Evolutionary conservation across 495 filamentous ascomycete species (phyloP).

Genomic region (Xylaria grammica): DNA sequence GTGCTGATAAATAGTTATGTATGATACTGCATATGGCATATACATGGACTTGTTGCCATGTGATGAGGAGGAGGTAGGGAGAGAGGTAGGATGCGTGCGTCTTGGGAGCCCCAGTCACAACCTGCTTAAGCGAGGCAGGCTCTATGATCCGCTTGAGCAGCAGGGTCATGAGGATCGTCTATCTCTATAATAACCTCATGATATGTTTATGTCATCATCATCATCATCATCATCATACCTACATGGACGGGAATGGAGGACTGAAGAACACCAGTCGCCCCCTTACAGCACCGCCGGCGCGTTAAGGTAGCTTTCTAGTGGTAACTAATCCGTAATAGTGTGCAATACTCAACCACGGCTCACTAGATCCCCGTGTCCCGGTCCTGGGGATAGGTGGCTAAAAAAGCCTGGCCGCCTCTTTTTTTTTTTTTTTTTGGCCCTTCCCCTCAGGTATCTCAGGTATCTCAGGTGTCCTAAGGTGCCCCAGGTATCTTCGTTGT

Average conservation of each 20-base stretch:
- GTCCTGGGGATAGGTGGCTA: constrained; percentile 20
- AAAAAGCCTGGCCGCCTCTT: constrained; percentile 4
- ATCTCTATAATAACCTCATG: not conserved
- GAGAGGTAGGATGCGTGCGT: no score
- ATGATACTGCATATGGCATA: constrained; percentile 27
- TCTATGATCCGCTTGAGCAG: not conserved
- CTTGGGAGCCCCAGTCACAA: not conserved
- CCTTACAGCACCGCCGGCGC: not conserved
- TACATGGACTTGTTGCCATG: constrained; percentile 21
- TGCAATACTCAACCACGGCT: constrained; percentile 9
- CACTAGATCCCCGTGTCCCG: constrained; percentile 17
- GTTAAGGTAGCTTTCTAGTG: not conserved
- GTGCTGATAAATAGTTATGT: constrained; percentile 6
- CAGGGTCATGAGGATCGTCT: not conserved
- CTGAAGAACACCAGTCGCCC: not conserved
- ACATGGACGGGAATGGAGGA: not conserved
- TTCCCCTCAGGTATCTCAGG: no score
- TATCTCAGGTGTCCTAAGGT: no score
- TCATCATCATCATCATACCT: not conserved
- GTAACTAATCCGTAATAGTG: not conserved
- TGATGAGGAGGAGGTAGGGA: constrained; percentile 10
- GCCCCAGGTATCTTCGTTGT: not conserved
- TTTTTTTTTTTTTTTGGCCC: no score
- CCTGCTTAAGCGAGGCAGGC: not conserved
- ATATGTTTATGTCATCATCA: not conserved